phyloP scores from a whole-genome alignment of 768 basidiomycete species.

The Phaeotremella fagi region DNA sequence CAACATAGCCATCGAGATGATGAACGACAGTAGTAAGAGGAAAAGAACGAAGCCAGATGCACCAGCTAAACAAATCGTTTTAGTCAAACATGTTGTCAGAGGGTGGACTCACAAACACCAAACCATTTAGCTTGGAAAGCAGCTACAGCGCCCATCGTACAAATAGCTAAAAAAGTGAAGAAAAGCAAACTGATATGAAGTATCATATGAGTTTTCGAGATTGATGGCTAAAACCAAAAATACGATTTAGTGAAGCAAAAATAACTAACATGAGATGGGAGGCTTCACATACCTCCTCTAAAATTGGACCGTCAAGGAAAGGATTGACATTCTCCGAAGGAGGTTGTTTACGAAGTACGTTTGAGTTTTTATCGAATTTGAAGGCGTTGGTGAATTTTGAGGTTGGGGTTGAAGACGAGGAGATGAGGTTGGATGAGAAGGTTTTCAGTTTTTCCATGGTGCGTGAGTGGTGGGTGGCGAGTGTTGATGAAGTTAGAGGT shows the following conservation, averaged over 20 bases:
- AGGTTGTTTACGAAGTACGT: slow-evolving; percentile 13
- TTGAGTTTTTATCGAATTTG: slow-evolving; percentile 25
- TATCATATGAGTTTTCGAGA: slow-evolving; percentile 15
- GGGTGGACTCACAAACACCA: slow-evolving; percentile 68
- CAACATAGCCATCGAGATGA: slow-evolving; percentile 69
- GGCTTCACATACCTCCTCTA: slow-evolving; percentile 31
- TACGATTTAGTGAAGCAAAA: not conserved
- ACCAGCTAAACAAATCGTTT: slow-evolving; percentile 58
- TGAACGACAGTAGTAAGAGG: slow-evolving; percentile 65
- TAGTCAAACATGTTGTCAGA: not conserved
- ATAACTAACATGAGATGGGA: not conserved
- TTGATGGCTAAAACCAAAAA: slow-evolving; percentile 7
- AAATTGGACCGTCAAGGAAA: slow-evolving; percentile 32
- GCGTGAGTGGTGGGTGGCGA: not conserved
- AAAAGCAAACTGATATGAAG: slow-evolving; percentile 52
- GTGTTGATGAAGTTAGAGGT: not conserved
- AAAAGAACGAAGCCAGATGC: slow-evolving; percentile 82
- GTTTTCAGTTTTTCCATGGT: slow-evolving; percentile 22
- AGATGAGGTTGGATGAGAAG: slow-evolving; percentile 6
- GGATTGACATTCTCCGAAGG: slow-evolving; percentile 21
- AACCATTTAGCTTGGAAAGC: slow-evolving; percentile 82
- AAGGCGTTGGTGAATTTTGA: slow-evolving; percentile 35
- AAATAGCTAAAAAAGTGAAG: slow-evolving; percentile 89
- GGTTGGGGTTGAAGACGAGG: slow-evolving; percentile 7
- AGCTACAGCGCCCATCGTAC: slow-evolving; percentile 84